Evolutionary conservation across 1,139 yeast genomes (phyloP).

Genomic region (Spathaspora sp.): DNA sequence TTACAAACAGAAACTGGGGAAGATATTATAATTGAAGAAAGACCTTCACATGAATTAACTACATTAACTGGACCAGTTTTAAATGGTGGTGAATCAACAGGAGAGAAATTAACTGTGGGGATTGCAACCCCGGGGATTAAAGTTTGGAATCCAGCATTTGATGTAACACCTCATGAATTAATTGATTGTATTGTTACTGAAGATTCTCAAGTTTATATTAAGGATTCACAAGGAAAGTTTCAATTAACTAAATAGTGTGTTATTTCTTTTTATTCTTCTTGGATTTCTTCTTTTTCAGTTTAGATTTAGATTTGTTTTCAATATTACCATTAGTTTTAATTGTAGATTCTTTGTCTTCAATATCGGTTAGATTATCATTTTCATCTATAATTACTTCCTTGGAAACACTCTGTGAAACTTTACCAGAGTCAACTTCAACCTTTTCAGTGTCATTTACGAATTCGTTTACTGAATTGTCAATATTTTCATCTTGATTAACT

Average conservation of each 20-base stretch:
- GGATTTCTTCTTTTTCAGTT: slow-evolving; percentile 9
- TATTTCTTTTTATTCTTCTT: slow-evolving; percentile 10
- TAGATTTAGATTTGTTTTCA: not conserved
- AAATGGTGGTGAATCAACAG: slow-evolving; percentile 22
- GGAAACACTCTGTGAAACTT: no score
- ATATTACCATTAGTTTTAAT: not conserved
- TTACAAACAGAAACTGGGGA: slow-evolving; percentile 63
- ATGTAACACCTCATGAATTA: slow-evolving; percentile 79
- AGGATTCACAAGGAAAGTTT: slow-evolving; percentile 47
- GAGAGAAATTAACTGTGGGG: slow-evolving; percentile 59
- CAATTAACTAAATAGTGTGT: slow-evolving; percentile 24
- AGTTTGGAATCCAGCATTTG: slow-evolving; percentile 97
- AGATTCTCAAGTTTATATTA: slow-evolving; percentile 49
- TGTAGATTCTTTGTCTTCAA: no score
- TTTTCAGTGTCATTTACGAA: no score
- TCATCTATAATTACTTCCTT: no score
- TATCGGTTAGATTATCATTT: no score
- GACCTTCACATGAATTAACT: slow-evolving; percentile 79
- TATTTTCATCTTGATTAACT: not conserved
- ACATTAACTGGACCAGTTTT: slow-evolving; percentile 65
- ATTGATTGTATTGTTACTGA: slow-evolving; percentile 93
- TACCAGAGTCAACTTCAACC: no score
- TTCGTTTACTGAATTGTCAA: not conserved
- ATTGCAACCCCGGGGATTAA: slow-evolving; percentile 82
- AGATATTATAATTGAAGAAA: slow-evolving; percentile 79